Percentiles rank a stretch among this genome's conserved stretches.
Conservation (phyloP, 1,284 basidiomycete species). For the Ganoderma resinaceum region DNA sequence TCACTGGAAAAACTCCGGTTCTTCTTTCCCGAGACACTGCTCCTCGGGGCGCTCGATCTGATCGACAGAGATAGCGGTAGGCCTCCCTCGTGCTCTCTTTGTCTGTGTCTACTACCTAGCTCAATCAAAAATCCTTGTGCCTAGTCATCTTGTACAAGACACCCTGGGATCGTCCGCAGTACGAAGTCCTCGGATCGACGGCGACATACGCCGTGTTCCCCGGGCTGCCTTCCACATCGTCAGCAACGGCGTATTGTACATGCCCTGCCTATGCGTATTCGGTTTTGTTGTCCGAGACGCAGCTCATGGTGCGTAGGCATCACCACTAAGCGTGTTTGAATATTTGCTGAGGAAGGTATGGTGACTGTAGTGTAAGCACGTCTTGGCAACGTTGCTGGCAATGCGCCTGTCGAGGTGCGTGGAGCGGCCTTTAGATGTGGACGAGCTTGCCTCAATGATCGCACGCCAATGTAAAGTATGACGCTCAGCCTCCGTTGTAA, state of each 20-base stretch:
- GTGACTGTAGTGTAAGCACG: slow-evolving; percentile 71
- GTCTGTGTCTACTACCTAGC: background rate
- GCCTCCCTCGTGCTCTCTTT: slow-evolving; percentile 15
- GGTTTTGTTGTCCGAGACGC: slow-evolving; percentile 62
- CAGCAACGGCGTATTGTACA: slow-evolving; percentile 61
- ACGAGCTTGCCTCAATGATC: slow-evolving; percentile 50
- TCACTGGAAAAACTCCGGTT: slow-evolving; percentile 58
- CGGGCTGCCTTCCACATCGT: slow-evolving; percentile 47
- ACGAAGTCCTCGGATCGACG: slow-evolving; percentile 71
- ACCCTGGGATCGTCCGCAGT: slow-evolving; percentile 62
- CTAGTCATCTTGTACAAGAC: slow-evolving; percentile 69
- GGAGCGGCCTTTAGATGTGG: slow-evolving; percentile 52
- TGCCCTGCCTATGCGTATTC: slow-evolving; percentile 75
- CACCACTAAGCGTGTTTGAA: too few relatives aligned
- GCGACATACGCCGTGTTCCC: slow-evolving; percentile 68
- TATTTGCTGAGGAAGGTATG: background rate
- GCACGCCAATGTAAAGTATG: slow-evolving; percentile 26
- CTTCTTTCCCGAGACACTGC: slow-evolving; percentile 65
- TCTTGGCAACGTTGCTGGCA: slow-evolving; percentile 70
- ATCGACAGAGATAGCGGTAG: slow-evolving; percentile 70
- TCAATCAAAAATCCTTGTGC: background rate
- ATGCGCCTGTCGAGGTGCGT: slow-evolving; percentile 57
- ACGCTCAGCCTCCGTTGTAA: background rate
- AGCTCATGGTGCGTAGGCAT: slow-evolving; percentile 70
- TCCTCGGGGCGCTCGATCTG: slow-evolving; percentile 75